Evolutionary conservation across 2,329 filamentous ascomycete species (phyloP).

Genomic region (Chrysoporthe puriensis): DNA sequence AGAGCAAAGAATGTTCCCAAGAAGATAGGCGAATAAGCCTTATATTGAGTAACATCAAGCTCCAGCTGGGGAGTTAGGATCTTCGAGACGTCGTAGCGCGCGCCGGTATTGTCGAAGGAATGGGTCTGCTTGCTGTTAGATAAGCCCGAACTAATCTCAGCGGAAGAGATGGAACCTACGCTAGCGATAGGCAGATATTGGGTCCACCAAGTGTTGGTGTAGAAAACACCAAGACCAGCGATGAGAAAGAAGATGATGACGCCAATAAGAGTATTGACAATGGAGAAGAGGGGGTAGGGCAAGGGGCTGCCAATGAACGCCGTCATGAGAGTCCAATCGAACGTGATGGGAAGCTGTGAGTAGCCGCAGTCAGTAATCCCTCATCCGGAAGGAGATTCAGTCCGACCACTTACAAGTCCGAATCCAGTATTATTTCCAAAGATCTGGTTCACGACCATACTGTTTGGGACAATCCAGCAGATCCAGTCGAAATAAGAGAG

Average conservation of each 20-base stretch:
- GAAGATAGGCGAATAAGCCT: conserved; percentile 24
- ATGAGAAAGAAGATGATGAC: conserved; percentile 24
- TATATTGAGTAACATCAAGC: conserved; percentile 22
- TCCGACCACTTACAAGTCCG: conserved; percentile 14
- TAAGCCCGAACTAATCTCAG: background rate
- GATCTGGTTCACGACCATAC: conserved; percentile 25
- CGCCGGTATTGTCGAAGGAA: conserved; percentile 22
- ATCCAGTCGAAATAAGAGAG: conserved; percentile 27
- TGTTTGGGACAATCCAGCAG: conserved; percentile 24
- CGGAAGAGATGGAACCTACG: background rate
- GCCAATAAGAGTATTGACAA: conserved; percentile 22
- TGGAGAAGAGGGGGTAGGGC: conserved; percentile 21
- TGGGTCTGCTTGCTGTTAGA: conserved; percentile 10
- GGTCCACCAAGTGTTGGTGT: conserved; percentile 23
- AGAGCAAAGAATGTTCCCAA: conserved; percentile 21
- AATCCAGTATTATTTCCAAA: conserved; percentile 24
- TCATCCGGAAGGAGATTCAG: background rate
- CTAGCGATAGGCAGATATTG: conserved; percentile 24
- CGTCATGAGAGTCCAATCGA: conserved; percentile 27
- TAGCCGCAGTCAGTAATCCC: background rate
- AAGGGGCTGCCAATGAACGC: conserved; percentile 23
- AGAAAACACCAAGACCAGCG: conserved; percentile 21
- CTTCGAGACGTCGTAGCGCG: conserved; percentile 11
- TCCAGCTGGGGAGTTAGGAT: conserved; percentile 20
- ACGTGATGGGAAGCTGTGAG: conserved; percentile 22